phyloP scores from a whole-genome alignment of 768 basidiomycete species.

The Daedaleopsis nitida region DNA sequence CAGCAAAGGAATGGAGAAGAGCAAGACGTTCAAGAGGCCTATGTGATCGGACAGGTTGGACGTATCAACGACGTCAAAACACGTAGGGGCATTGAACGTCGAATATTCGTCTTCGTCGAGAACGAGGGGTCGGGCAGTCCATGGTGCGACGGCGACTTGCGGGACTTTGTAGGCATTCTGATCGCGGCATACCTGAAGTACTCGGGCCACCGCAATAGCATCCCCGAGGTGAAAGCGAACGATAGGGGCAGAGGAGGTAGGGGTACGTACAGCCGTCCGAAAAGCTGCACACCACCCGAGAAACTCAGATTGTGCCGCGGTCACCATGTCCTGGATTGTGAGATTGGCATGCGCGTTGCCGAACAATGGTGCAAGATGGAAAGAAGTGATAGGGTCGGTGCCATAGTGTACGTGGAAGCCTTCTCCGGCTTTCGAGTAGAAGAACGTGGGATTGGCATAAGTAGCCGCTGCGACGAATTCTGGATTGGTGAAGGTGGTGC shows the following conservation, averaged over 20 bases:
- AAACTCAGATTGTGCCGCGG: too few relatives aligned
- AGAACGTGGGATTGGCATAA: too few relatives aligned
- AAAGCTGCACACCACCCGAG: too few relatives aligned
- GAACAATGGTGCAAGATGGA: too few relatives aligned
- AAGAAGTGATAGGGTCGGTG: too few relatives aligned
- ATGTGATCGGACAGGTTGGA: constrained; percentile 52
- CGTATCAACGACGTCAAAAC: constrained; percentile 49
- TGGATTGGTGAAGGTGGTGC: too few relatives aligned
- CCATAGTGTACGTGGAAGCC: too few relatives aligned
- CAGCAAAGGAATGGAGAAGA: constrained; percentile 38
- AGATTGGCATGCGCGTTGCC: too few relatives aligned
- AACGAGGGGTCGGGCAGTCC: constrained; percentile 36
- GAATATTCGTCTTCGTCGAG: constrained; percentile 38
- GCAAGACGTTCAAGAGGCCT: constrained; percentile 32
- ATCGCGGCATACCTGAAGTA: constrained; percentile 39
- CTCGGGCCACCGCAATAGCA: constrained; percentile 34
- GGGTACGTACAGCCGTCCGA: too few relatives aligned
- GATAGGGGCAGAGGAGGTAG: constrained; percentile 26
- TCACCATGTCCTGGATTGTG: too few relatives aligned
- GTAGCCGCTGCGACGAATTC: too few relatives aligned
- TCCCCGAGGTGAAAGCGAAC: constrained; percentile 23
- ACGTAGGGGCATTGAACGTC: constrained; percentile 29
- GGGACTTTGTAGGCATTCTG: constrained; percentile 18
- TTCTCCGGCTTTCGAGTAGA: too few relatives aligned
- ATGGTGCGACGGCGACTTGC: constrained; percentile 26